Conservation (phyloP, 2,329 filamentous ascomycete genomes). For the Epichloe festucae region DNA sequence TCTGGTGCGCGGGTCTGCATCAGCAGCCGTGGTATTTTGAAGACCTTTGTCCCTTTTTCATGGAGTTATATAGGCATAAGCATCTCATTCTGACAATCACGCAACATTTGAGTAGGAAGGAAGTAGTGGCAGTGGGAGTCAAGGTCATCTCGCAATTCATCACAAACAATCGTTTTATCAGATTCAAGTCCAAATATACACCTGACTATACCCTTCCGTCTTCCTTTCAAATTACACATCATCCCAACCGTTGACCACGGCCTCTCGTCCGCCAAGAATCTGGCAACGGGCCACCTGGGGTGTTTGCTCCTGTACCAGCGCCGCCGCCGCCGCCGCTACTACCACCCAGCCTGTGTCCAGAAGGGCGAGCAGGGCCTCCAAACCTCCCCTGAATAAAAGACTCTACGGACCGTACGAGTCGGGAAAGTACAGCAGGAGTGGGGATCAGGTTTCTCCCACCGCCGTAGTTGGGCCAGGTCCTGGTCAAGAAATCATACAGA, state of each 20-base stretch:
- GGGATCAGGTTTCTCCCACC: constrained; percentile 65
- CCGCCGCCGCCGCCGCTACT: not conserved
- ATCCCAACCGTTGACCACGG: constrained; percentile 44
- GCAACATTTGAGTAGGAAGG: not conserved
- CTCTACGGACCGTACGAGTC: constrained; percentile 41
- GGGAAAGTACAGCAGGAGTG: constrained; percentile 60
- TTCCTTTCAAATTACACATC: too few species aligned
- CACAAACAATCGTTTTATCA: not conserved
- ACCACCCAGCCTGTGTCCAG: constrained; percentile 19
- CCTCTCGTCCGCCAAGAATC: constrained; percentile 54
- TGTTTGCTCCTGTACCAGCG: constrained; percentile 22
- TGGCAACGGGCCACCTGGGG: constrained; percentile 38
- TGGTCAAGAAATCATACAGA: constrained; percentile 77
- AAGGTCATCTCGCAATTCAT: not conserved
- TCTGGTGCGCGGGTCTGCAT: not conserved
- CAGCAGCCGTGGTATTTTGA: not conserved
- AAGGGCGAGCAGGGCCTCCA: constrained; percentile 42
- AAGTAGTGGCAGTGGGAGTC: not conserved
- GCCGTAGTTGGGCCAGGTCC: constrained; percentile 80
- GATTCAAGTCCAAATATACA: not conserved
- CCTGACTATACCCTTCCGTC: too few species aligned
- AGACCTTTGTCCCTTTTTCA: not conserved
- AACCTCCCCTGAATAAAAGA: constrained; percentile 8
- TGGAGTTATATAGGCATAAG: not conserved
- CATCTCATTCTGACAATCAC: not conserved